phyloP scores from a whole-genome alignment of 805 yeast species.

The Yarrowia divulgata region DNA sequence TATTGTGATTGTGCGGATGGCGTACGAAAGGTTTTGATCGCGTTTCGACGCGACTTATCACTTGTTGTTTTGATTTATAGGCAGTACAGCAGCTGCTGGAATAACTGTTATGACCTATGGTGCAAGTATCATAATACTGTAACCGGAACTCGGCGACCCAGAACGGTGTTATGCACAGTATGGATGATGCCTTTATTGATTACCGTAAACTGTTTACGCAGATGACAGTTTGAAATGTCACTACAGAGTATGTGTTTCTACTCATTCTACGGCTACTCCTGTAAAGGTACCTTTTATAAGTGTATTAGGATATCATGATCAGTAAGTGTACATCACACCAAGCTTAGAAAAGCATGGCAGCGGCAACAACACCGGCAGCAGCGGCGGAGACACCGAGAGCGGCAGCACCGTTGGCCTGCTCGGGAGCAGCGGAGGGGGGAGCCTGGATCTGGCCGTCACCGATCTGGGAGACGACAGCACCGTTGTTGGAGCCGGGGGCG shows the following conservation, averaged over 20 bases:
- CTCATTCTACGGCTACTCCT: too few species aligned
- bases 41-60: neutral
- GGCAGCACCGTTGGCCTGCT: slow-evolving; percentile 36
- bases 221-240: too few species aligned
- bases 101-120: neutral
- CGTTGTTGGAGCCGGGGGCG: slow-evolving; percentile 35
- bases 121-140: too few species aligned
- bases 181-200: too few species aligned
- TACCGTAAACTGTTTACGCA: too few species aligned
- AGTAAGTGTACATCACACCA: slow-evolving; percentile 1
- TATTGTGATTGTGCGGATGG: neutral
- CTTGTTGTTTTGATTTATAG: too few species aligned
- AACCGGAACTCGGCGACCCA: too few species aligned
- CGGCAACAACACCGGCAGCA: slow-evolving; percentile 33
- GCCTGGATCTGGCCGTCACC: slow-evolving; percentile 34
- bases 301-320: slow-evolving; percentile 13
- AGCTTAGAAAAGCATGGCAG: slow-evolving; percentile 33
- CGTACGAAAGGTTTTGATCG: neutral
- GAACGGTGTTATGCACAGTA: too few species aligned
- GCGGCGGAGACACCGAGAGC: slow-evolving; percentile 23
- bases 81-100: too few species aligned
- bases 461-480: slow-evolving; percentile 22
- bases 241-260: too few species aligned
- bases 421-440: slow-evolving; percentile 30
- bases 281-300: neutral